Evolutionary conservation across 1,139 yeast genomes (phyloP), one percentile per base, ranked within the genome.

Genomic region (Pichia sp.): DNA sequence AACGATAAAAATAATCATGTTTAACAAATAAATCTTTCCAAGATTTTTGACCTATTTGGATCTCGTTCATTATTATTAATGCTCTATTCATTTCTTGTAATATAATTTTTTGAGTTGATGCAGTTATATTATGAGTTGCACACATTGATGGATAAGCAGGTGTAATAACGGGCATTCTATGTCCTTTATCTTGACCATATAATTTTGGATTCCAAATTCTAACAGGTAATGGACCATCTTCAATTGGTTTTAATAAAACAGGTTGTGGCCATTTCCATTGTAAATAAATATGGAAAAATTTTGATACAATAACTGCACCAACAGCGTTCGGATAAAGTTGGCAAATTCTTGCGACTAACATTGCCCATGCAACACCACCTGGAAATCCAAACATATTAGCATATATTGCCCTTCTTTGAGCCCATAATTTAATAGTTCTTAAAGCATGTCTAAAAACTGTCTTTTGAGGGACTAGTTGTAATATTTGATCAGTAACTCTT

Each of bases 311-410:
- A 1, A 87, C 89, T 0, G 97, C 90, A 52, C 96, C 83, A 9
- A 89, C 95, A 0, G 97, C 96, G 64, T 90, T 90, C 2, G 99
- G 99, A 60, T 90, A 94, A 37, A 92, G 67, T 61, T 92, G 99
- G 63, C 98, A 92, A 30, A 92, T 89, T 57, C 98, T 75, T 1
- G 98, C 98, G 7, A 89, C 97, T 39, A 92, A 66, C 97, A 92
- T 92, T 1, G 98, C 99, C 98, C 98, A 92, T 0, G 98, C 98
- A 31, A 92, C 98, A 64, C 99, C 99, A 56, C 99, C 99, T 0
- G 98, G 98, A 65, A 92, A 92, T 0, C 98, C 98, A 73, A 84
- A 87, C 40, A 92, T 84, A 60, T 92, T 92, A 5, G 87, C 97
- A 64, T 92, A 92, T 20, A 92, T 78, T 0, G 97, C 98, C 46